These are phyloP conservation scores for Paracorniculantispora psalliotae DNA, from an alignment of 2,329 filamentous ascomycete genomes.

Conservation along the genomic window DNA sequence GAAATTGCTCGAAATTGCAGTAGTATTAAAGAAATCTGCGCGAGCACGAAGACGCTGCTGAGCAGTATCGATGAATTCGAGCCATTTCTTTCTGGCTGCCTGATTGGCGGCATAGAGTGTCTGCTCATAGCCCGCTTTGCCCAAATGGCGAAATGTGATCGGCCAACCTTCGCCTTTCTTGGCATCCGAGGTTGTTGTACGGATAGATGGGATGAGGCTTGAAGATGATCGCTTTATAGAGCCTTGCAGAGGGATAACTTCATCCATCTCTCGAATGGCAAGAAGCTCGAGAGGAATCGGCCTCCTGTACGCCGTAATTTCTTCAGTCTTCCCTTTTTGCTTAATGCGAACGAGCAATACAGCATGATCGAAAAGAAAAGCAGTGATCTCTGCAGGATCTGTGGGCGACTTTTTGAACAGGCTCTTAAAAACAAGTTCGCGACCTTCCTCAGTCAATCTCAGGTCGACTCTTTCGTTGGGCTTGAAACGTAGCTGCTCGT, in stretches of 20 bases:
- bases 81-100: slow-evolving; percentile 89
- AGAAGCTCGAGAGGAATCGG: slow-evolving; percentile 92
- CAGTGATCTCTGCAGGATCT: slow-evolving; percentile 84
- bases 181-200: slow-evolving; percentile 45
- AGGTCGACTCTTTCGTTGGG: slow-evolving; percentile 88
- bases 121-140: slow-evolving; percentile 90
- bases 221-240: slow-evolving; percentile 83
- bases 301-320: slow-evolving; percentile 88
- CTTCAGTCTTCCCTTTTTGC: slow-evolving; percentile 85
- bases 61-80: slow-evolving; percentile 88
- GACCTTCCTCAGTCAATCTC: slow-evolving; percentile 87
- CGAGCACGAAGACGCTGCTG: slow-evolving; percentile 83
- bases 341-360: slow-evolving; percentile 89
- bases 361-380: slow-evolving; percentile 94
- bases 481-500: slow-evolving; percentile 86
- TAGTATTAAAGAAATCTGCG: slow-evolving; percentile 84
- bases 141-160: slow-evolving; percentile 92
- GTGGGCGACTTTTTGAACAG: slow-evolving; percentile 88
- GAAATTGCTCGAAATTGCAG: slow-evolving; percentile 53
- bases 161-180: slow-evolving; percentile 75
- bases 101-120: slow-evolving; percentile 84
- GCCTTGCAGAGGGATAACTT: slow-evolving; percentile 77
- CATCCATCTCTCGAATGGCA: slow-evolving; percentile 94
- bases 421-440: slow-evolving; percentile 91
- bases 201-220: slow-evolving; percentile 62